These are phyloP conservation scores for Penicillium fuscoglaucum DNA, from an alignment of 2,329 filamentous ascomycete species.

Conservation along the genomic window DNA sequence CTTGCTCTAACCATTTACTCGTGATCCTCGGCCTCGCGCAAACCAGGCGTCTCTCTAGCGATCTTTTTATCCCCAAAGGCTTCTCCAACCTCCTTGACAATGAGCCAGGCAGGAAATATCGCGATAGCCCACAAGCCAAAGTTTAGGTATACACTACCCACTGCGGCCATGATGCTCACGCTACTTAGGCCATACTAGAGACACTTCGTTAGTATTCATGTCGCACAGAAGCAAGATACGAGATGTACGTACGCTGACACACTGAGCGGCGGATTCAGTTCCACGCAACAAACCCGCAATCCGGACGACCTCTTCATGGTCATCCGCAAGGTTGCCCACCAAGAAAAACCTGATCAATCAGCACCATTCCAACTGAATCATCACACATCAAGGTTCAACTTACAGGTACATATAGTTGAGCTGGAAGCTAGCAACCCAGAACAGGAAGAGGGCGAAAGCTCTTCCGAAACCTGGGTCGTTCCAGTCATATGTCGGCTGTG, in stretches of 20 bases:
- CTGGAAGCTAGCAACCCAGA: constrained; percentile 68
- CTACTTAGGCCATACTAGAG: constrained; percentile 63
- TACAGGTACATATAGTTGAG: constrained; percentile 71
- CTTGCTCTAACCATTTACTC: neutral
- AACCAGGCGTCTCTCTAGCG: constrained; percentile 23
- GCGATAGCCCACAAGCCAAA: constrained; percentile 67
- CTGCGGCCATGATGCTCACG: constrained; percentile 61
- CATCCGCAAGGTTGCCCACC: constrained; percentile 63
- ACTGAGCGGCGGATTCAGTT: constrained; percentile 72
- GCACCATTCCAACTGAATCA: neutral
- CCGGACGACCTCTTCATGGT: constrained; percentile 65
- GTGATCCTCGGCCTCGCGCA: constrained; percentile 8
- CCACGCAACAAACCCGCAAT: constrained; percentile 68
- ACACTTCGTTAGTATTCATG: neutral
- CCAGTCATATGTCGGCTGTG: constrained; percentile 67
- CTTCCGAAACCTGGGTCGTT: constrained; percentile 61
- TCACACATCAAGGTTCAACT: constrained; percentile 24
- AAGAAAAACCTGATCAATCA: constrained; percentile 61
- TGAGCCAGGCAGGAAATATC: constrained; percentile 65
- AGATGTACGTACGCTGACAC: constrained; percentile 55
- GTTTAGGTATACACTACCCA: constrained; percentile 69
- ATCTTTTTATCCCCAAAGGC: constrained; percentile 34
- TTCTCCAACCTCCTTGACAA: constrained; percentile 58
- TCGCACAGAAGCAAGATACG: neutral
- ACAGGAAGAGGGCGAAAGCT: constrained; percentile 66